Percentiles rank a stretch among this genome's conserved stretches.
Evolutionary conservation across 73 alveolate genomes (phyloP).

Genomic region (Paramecium caudatum): DNA sequence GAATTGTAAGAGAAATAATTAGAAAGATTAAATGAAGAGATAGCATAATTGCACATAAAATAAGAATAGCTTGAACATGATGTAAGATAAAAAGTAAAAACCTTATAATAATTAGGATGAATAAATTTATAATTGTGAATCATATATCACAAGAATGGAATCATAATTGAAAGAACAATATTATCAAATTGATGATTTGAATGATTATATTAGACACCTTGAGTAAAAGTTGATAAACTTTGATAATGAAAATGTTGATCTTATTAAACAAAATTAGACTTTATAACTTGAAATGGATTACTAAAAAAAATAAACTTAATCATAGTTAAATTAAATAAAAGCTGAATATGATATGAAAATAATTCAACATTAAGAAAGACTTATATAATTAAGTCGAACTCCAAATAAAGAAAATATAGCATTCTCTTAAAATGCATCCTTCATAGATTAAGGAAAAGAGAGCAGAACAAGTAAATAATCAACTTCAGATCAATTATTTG

Average conservation of each 20-base stretch:
- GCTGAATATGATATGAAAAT: slow-evolving; percentile 38
- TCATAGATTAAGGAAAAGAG: background rate
- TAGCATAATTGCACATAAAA: slow-evolving; percentile 30
- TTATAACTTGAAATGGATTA: background rate
- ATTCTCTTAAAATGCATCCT: background rate
- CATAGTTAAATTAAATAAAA: background rate
- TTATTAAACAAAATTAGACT: background rate
- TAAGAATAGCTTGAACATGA: background rate
- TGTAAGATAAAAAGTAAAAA: slow-evolving; percentile 4
- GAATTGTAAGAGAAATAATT: slow-evolving; percentile 38
- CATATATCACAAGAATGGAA: slow-evolving; percentile 1
- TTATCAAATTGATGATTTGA: slow-evolving; percentile 14
- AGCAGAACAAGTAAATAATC: slow-evolving; percentile 37
- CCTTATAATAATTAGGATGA: slow-evolving; percentile 3
- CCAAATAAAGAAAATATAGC: slow-evolving; percentile 21
- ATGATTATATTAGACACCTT: background rate
- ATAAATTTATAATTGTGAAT: background rate
- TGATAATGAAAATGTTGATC: background rate
- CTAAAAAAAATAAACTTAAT: background rate
- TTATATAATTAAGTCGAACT: background rate
- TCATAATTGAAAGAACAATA: background rate
- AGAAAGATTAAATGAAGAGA: background rate
- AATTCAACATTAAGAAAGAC: background rate
- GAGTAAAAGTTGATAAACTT: background rate
- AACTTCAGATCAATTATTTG: slow-evolving; percentile 33